Conservation (phyloP, 179 eudicot species). For the Heliamphora ciliata region DNA sequence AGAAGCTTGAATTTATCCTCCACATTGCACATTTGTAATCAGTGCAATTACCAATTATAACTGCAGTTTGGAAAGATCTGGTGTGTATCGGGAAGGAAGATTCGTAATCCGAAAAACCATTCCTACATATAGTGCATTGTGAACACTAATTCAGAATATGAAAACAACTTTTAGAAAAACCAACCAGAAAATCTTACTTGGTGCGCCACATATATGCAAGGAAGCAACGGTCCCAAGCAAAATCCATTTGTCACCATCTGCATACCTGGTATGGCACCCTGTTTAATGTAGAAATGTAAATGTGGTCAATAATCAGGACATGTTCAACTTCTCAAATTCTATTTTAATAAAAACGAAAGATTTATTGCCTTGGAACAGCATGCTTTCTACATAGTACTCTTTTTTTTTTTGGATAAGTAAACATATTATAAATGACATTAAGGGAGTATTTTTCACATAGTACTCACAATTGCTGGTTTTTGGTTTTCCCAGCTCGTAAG, state of each 20-base stretch:
- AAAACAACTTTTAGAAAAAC: background rate
- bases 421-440: too few species aligned
- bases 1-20: background rate
- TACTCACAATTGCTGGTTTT: background rate
- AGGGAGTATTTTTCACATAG: too few species aligned
- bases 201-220: background rate
- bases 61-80: background rate
- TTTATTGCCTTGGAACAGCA: background rate
- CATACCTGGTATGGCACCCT: background rate
- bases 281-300: background rate
- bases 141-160: background rate
- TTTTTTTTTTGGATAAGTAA: too few species aligned
- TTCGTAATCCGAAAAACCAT: background rate
- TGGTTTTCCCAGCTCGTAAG: background rate
- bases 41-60: background rate
- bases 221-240: background rate
- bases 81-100: background rate
- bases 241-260: constrained; percentile 5
- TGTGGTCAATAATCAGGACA: background rate
- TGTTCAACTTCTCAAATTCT: background rate
- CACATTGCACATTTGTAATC: background rate
- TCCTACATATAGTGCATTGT: background rate
- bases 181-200: background rate
- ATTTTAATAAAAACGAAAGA: background rate
- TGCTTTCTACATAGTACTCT: background rate